Evolutionary conservation across 306 rosid species (phyloP).

Genomic region (Quercus alba): DNA sequence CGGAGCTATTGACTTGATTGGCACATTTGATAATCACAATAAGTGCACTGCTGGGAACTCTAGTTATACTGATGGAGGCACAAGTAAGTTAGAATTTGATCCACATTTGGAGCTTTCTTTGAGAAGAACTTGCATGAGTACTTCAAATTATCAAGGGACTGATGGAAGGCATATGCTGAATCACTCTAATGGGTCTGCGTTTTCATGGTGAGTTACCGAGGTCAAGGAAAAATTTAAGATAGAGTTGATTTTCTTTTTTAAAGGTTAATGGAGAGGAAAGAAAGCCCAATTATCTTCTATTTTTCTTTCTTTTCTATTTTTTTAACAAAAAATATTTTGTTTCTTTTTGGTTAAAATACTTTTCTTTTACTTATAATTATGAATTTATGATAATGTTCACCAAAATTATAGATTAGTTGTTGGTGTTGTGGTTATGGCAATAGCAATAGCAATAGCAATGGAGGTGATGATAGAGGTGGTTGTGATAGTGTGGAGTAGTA

Average conservation of each 20-base stretch:
- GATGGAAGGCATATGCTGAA: conserved; percentile 44
- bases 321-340: no score
- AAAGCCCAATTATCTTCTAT: background rate
- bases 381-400: background rate
- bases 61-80: conserved; percentile 25
- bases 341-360: background rate
- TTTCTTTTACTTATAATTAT: background rate
- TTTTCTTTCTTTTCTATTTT: background rate
- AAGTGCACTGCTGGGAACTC: conserved; percentile 26
- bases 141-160: conserved; percentile 33
- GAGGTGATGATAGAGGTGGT: background rate
- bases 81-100: conserved; percentile 32
- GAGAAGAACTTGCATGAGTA: conserved; percentile 29
- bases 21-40: conserved; percentile 42
- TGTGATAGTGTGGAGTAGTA: background rate
- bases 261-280: background rate
- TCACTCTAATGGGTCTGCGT: conserved; percentile 65
- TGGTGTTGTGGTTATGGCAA: background rate
- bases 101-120: conserved; percentile 61
- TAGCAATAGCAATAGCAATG: background rate
- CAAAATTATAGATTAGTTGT: background rate
- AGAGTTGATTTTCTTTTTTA: background rate
- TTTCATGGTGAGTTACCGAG: conserved; percentile 53
- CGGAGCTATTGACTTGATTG: conserved; percentile 67
- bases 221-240: background rate